Evolutionary conservation across 1,139 yeast genomes (phyloP), one percentile per base, ranked within the genome.

Genomic region (Wickerhamiella pararugosa): DNA sequence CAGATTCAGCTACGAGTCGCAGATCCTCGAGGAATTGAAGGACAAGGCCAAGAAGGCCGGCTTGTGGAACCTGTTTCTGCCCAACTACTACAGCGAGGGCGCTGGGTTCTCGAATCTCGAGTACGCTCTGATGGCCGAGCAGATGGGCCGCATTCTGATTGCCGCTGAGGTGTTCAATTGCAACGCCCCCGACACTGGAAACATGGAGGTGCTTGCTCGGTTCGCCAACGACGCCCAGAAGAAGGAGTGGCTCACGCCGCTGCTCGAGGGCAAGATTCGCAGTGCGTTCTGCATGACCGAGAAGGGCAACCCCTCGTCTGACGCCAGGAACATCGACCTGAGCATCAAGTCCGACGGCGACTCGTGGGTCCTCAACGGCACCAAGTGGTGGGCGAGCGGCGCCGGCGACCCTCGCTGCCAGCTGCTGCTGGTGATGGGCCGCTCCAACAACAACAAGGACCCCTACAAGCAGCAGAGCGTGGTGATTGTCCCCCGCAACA

Each of bases 321-420:
- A 78, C 54, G 82, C 83, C 2, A 67, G 77, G 51, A 77, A 76
- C 57, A 75, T 77, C 45, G 66, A 75, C 7, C 62, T 72, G 31
- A 60, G 67, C 30, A 78, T 79, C 37, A 48, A 49, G 29, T 53
- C 55, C 26, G 71, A 73, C 39, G 61, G 61, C 5, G 74, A 74
- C 3, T 67, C 73, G 49, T 74, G 68, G 50, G 74, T 75, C 3
- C 52, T 78, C 39, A 74, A 73, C 49, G 86, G 86, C 7, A 67
- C 75, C 48, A 78, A 78, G 55, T 78, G 84, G 84, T 77, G 78
- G 69, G 79, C 81, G 2, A 73, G 81, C 0, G 83, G 83, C 28
- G 83, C 82, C 32, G 83, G 81, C 21, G 83, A 78, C 56, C 82
- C 82, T 25, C 66, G 79, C 45, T 70, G 76, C 56, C 53, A 64